Evolutionary conservation across 306 rosid genomes (phyloP), one percentile per base, ranked within the genome.

Genomic region (Cotoneaster glaucophyllus): DNA sequence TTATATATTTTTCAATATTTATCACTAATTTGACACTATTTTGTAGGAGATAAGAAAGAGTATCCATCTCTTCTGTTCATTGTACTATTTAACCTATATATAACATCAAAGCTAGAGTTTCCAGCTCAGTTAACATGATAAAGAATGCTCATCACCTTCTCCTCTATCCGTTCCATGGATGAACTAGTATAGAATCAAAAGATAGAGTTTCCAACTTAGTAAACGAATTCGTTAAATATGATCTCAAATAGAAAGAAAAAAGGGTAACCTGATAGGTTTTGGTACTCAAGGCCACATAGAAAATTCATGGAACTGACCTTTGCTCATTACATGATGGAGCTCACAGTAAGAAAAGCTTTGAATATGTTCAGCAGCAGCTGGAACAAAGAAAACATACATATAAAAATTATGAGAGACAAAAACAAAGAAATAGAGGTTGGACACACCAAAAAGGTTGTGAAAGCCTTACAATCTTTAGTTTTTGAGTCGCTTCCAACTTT

Each of bases 291-390:
- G n/a, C 64, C 19, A 68, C 19, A 44, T 5, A 68, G 32, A 69
- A 24, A 22, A 59, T 37, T 72, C 24, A 72, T 22, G 66, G n/a
- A 21, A 32, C 76, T 56, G n/a, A 72, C 76, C 76, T 13, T n/a
- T 69, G 25, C 31, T 68, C 57, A 68, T 44, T 25, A 29, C 26
- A 68, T 4, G n/a, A 68, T 56, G 29, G 22, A 43, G 12, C 57
- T 19, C 57, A 4, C 34, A 24, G 8, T 57, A 24, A 56, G 64
- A 71, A 22, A 57, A 19, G 64, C 19, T 19, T 71, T 12, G 64
- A 24, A 37, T 10, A 53, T 19, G 64, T 50, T 58, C 45, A 53
- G 25, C 48, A 21, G 45, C 6, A 17, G n/a, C 75, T 71, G 50
- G 22, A 71, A 50, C 64, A 70, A 53, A 71, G 50, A 32, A 63